These are phyloP conservation scores for Clavispora vitiphila DNA, from an alignment of 805 yeast species.

Conservation along the genomic window DNA sequence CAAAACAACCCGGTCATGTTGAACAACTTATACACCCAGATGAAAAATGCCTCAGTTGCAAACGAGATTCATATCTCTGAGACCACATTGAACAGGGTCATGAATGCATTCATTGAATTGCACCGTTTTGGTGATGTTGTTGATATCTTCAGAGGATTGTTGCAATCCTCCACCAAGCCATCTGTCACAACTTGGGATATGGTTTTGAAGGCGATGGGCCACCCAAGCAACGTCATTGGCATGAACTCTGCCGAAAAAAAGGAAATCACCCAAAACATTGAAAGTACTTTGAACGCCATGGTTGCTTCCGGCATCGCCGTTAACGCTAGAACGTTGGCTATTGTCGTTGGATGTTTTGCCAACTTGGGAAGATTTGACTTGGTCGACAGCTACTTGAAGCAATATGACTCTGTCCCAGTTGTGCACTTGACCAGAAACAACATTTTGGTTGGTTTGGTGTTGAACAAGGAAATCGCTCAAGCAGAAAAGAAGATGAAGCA, in stretches of 20 bases:
- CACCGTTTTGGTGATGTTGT: constrained; percentile 33
- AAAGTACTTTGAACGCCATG: constrained; percentile 28
- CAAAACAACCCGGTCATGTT: constrained; percentile 17
- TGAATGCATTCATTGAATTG: constrained; percentile 41
- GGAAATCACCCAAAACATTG: constrained; percentile 18
- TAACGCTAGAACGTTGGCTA: constrained; percentile 44
- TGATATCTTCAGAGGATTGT: constrained; percentile 47
- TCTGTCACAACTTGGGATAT: constrained; percentile 54
- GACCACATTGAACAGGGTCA: constrained; percentile 36
- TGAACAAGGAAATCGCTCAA: constrained; percentile 33
- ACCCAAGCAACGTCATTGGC: constrained; percentile 24
- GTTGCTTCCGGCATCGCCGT: constrained; percentile 27
- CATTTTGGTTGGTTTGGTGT: constrained; percentile 41
- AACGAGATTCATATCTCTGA: constrained; percentile 34
- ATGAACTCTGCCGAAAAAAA: constrained; percentile 25
- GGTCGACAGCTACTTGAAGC: constrained; percentile 37
- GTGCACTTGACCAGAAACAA: constrained; percentile 40
- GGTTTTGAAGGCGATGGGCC: constrained; percentile 46
- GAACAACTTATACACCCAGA: constrained; percentile 19
- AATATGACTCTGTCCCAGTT: constrained; percentile 27
- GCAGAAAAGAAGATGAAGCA: constrained; percentile 41
- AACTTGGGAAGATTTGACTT: constrained; percentile 35
- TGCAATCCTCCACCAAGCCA: constrained; percentile 35
- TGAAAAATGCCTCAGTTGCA: constrained; percentile 19
- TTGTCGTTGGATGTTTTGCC: constrained; percentile 44